These are phyloP conservation scores for Moricandia moricandioides DNA, from an alignment of 345 rosid genomes.

Conservation along the genomic window DNA sequence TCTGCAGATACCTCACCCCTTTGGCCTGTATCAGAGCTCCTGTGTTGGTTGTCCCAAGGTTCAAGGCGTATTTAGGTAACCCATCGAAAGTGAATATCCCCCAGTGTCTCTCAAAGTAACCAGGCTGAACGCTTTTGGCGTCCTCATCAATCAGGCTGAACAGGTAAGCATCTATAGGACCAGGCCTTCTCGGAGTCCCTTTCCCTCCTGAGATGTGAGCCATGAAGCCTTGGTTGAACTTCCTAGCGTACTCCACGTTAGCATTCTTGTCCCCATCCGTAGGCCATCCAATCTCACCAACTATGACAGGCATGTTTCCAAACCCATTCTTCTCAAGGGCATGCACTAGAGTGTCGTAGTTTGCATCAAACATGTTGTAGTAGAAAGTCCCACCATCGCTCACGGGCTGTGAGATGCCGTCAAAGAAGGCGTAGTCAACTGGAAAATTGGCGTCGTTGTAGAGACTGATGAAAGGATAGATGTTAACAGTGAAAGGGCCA, in stretches of 20 bases:
- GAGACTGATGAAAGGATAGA: conserved; percentile 91
- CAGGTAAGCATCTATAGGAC: conserved; percentile 66
- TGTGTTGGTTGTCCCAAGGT: conserved; percentile 76
- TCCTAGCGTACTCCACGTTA: conserved; percentile 62
- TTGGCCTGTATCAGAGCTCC: conserved; percentile 58
- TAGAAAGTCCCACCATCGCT: conserved; percentile 64
- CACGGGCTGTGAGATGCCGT: conserved; percentile 58
- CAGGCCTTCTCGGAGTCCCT: conserved; percentile 84
- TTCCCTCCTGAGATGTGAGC: conserved; percentile 63
- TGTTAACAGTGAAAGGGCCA: conserved; percentile 78
- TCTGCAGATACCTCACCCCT: conserved; percentile 47
- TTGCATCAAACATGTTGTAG: conserved; percentile 63
- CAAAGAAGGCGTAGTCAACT: conserved; percentile 83
- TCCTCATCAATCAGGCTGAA: conserved; percentile 89
- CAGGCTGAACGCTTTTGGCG: conserved; percentile 73
- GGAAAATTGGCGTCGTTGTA: conserved; percentile 74
- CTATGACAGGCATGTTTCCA: conserved; percentile 62
- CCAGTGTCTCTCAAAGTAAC: conserved; percentile 93
- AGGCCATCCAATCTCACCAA: conserved; percentile 97
- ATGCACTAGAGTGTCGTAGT: conserved; percentile 74
- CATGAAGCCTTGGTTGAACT: conserved; percentile 89
- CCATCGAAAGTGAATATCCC: conserved; percentile 82
- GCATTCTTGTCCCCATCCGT: conserved; percentile 87
- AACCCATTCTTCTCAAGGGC: conserved; percentile 86
- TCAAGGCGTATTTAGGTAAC: conserved; percentile 57